These are phyloP conservation scores for Phaeosphaeriaceae sp. DNA, from an alignment of 2,329 filamentous ascomycete genomes.

Conservation along the genomic window DNA sequence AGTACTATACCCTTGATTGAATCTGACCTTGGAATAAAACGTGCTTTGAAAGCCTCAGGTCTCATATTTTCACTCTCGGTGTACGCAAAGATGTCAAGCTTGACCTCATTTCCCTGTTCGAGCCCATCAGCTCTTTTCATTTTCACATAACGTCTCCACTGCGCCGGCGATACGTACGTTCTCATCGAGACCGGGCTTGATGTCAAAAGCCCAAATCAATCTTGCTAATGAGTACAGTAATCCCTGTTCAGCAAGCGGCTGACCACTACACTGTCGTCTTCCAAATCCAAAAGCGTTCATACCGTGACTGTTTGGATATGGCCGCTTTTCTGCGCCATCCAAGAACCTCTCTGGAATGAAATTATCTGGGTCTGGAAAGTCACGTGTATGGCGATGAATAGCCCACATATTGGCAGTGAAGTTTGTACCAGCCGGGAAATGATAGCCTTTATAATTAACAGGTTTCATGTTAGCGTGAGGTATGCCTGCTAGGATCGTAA, in stretches of 20 bases:
- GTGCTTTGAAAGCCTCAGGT: constrained; percentile 5
- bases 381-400: constrained; percentile 37
- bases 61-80: no score
- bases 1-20: constrained; percentile 1
- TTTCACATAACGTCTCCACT: no score
- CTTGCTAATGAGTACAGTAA: constrained; percentile 23
- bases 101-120: no score
- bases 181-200: constrained; percentile 1
- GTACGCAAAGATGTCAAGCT: no score
- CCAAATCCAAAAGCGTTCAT: constrained; percentile 47
- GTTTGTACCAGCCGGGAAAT: constrained; percentile 35
- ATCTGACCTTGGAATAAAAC: constrained; percentile 4
- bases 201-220: not conserved
- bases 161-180: constrained; percentile 1
- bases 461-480: constrained; percentile 29
- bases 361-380: constrained; percentile 33
- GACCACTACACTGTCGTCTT: constrained; percentile 46
- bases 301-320: constrained; percentile 23
- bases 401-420: constrained; percentile 40
- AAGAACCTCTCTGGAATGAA: constrained; percentile 49
- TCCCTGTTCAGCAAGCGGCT: constrained; percentile 37
- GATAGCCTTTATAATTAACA: constrained; percentile 37
- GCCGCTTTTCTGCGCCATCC: constrained; percentile 29
- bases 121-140: no score
- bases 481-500: constrained; percentile 16